Percentiles rank a stretch among this genome's conserved stretches.
Evolutionary conservation across 176 grass and related monocot genomes (phyloP).

Genomic region (Phyllostachys edulis): DNA sequence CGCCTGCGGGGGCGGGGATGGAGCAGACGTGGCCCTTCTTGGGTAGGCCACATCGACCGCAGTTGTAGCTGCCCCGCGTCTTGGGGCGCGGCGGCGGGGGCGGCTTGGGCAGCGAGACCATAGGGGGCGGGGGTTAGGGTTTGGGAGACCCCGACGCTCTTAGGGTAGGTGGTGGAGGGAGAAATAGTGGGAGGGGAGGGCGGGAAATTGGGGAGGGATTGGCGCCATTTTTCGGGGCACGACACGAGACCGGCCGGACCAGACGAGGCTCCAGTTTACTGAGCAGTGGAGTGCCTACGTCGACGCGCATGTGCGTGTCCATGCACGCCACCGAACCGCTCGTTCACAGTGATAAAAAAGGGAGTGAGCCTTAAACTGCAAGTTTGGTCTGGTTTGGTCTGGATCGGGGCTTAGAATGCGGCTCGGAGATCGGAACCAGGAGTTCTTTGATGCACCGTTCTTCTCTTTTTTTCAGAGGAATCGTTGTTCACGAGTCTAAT

Average conservation of each 20-base stretch:
- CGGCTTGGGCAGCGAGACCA: slow-evolving; percentile 38
- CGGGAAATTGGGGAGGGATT: slow-evolving; percentile 25
- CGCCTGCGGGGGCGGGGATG: slow-evolving; percentile 7
- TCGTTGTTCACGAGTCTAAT: too few species aligned
- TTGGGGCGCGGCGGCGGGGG: slow-evolving; percentile 47
- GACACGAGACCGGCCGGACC: neutral
- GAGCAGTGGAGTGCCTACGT: neutral
- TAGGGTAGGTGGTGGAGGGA: neutral
- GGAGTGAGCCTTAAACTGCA: too few species aligned
- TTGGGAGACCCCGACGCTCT: slow-evolving; percentile 14
- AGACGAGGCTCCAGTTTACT: neutral
- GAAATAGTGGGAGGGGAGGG: slow-evolving; percentile 16
- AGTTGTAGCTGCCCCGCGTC: slow-evolving; percentile 93
- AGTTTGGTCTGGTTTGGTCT: too few species aligned
- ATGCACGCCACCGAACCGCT: too few species aligned
- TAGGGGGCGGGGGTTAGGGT: slow-evolving; percentile 16
- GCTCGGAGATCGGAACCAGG: too few species aligned
- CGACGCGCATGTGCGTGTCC: neutral
- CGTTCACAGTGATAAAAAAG: too few species aligned
- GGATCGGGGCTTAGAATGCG: too few species aligned
- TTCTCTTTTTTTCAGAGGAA: too few species aligned
- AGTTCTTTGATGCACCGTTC: too few species aligned
- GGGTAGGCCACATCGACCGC: slow-evolving; percentile 83
- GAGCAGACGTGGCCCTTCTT: slow-evolving; percentile 93
- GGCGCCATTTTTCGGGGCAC: slow-evolving; percentile 50